These are phyloP conservation scores for Nemania sp. DNA, from an alignment of 2,329 filamentous ascomycete species.

Conservation along the genomic window DNA sequence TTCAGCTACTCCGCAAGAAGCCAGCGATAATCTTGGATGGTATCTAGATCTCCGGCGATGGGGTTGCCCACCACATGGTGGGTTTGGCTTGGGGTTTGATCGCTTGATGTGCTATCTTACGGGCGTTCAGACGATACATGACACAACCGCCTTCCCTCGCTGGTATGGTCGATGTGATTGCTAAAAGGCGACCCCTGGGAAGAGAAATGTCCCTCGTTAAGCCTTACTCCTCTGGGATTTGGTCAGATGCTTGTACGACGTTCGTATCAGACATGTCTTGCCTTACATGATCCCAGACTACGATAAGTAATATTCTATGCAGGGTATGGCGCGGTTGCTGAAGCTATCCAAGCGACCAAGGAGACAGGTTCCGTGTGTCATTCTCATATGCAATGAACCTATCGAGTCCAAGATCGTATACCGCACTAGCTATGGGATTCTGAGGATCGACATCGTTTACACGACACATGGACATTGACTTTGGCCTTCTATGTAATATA, in stretches of 20 bases:
- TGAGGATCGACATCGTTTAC: neutral
- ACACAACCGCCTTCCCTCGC: constrained; percentile 87
- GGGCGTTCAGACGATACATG: constrained; percentile 83
- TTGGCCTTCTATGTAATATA: constrained; percentile 18
- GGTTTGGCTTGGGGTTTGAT: constrained; percentile 92
- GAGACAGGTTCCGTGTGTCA: constrained; percentile 27
- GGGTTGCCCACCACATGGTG: constrained; percentile 91
- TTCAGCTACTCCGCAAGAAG: constrained; percentile 45
- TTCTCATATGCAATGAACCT: neutral
- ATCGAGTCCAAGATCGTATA: neutral
- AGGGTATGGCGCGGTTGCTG: constrained; percentile 29
- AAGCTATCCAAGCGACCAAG: constrained; percentile 36
- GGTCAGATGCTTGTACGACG: constrained; percentile 48
- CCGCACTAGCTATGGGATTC: neutral
- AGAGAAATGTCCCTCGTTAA: constrained; percentile 54
- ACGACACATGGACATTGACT: neutral
- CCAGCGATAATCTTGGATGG: constrained; percentile 73
- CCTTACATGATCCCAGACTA: constrained; percentile 40
- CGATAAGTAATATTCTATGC: constrained; percentile 38
- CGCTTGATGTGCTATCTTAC: constrained; percentile 85
- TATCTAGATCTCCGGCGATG: constrained; percentile 89
- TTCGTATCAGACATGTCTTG: constrained; percentile 44
- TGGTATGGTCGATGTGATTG: constrained; percentile 74
- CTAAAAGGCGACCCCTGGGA: constrained; percentile 49
- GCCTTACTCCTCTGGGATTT: constrained; percentile 55